Evolutionary conservation across 352 stramenopile genomes (phyloP), one percentile per base, ranked within the genome.

Genomic region (Halophytophthora polymorphica): DNA sequence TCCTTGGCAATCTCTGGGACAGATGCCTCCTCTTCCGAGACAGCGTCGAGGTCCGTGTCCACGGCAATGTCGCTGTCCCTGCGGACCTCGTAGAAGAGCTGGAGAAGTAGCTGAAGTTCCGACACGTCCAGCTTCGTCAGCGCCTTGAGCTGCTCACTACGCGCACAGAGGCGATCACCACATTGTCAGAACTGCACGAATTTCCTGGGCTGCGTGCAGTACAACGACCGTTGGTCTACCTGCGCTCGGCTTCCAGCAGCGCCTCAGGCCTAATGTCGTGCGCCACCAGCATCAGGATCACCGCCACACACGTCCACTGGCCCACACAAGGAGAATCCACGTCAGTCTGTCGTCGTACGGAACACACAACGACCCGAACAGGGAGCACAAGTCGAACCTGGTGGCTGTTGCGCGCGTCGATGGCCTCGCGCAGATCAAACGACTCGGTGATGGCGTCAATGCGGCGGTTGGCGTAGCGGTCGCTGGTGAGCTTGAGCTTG

Each of bases 231-330:
- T n/a, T n/a, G n/a, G n/a, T n/a, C n/a, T 46, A 92, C 76, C 71
- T 67, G 40, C 77, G 52, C 11, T 80, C 46, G 3, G 64, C 75
- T 35, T 71, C 56, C 11, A 51, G 37, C 10, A 85, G 53, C 28
- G 71, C 75, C 1, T 69, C 47, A 0, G 55, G 60, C 15, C 71
- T 73, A 6, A 85, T 73, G 10, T 64, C 44, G 40, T 92, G 78
- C 15, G 66, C 77, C 17, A 89, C 70, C 31, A 92, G 58, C 44
- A 94, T 55, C 33, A 92, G 43, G 39, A 92, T 61, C n/a, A 66
- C 63, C 5, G 77, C 72, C 6, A 90, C 57, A 33, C 82, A 92
- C 8, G 50, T 71, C 81, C 81, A 91, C 81, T 91, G 34, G 12
- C 33, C 5, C 23, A 33, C n/a, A 49, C 39, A 19, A 49, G 5